A percentile compares a stretch with the other conserved stretches of the same genome.
These are phyloP conservation scores for Eucalyptus caleyi DNA, from an alignment of 345 rosid species.

Conservation along the genomic window DNA sequence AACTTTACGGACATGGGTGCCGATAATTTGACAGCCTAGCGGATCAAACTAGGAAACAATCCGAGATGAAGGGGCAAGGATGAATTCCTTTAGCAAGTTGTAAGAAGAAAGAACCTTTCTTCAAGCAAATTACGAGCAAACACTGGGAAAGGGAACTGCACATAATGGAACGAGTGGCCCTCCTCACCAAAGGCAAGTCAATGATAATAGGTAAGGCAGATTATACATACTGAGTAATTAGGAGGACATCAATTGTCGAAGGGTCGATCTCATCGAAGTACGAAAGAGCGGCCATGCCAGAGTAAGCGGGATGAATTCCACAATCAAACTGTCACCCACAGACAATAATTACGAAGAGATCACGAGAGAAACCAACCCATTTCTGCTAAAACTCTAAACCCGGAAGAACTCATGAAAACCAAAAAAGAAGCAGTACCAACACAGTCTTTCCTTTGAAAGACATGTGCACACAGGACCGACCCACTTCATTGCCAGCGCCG, in stretches of 20 bases:
- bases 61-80: background rate
- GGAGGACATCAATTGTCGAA: slow-evolving; percentile 70
- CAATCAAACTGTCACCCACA: slow-evolving; percentile 52
- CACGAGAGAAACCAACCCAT: background rate
- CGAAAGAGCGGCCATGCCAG: rapidly evolving
- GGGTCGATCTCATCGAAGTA: slow-evolving; percentile 93
- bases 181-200: background rate
- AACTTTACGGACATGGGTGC: background rate
- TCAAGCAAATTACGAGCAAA: background rate
- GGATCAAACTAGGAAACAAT: background rate
- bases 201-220: background rate
- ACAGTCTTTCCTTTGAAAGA: slow-evolving; percentile 64
- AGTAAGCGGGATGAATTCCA: slow-evolving; percentile 58
- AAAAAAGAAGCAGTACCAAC: slow-evolving; percentile 16
- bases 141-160: background rate
- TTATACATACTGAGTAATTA: slow-evolving; percentile 53
- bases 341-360: background rate
- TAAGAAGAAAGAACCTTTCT: background rate
- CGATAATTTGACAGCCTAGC: background rate
- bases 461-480: slow-evolving; percentile 88
- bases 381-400: background rate
- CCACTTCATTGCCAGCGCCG: slow-evolving; percentile 93
- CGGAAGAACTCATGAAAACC: background rate
- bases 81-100: background rate
- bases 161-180: background rate